Conservation (phyloP, 2,329 filamentous ascomycete species). For the Colletotrichum aenigma region DNA sequence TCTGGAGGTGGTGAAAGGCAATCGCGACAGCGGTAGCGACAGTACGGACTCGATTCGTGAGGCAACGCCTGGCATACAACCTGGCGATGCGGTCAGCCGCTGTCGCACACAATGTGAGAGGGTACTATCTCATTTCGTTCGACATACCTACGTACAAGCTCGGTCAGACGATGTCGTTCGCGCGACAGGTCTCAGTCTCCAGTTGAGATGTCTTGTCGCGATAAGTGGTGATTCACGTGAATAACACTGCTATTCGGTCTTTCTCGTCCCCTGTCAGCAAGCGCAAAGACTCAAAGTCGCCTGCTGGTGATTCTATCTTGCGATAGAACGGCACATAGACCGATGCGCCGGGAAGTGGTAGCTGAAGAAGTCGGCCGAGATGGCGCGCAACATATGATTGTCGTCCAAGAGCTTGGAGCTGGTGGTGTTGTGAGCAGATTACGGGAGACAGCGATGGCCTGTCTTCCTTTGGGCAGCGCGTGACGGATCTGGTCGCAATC, state of each 20-base stretch:
- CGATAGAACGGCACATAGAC: slow-evolving; percentile 45
- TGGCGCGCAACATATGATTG: slow-evolving; percentile 12
- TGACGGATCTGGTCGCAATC: not conserved
- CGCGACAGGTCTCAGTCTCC: not conserved
- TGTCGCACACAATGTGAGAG: not conserved
- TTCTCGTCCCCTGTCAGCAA: slow-evolving; percentile 63
- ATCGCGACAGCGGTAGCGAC: slow-evolving; percentile 20
- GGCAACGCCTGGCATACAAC: slow-evolving; percentile 4
- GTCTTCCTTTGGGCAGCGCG: not conserved
- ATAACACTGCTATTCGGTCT: slow-evolving; percentile 46
- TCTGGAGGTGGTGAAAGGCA: slow-evolving; percentile 23
- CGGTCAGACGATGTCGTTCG: not conserved
- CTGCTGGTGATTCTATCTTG: slow-evolving; percentile 51
- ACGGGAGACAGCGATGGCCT: not conserved
- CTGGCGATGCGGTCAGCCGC: slow-evolving; percentile 7
- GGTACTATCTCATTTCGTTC: not conserved
- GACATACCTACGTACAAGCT: not conserved
- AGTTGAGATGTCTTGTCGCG: not conserved
- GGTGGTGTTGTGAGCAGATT: not conserved
- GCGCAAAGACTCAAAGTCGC: slow-evolving; percentile 73
- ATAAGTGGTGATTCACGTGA: not conserved
- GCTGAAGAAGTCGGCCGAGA: slow-evolving; percentile 15
- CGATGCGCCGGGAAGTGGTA: slow-evolving; percentile 35
- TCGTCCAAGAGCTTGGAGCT: not conserved
- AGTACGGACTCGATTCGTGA: slow-evolving; percentile 5